Conservation (phyloP, 148 eudicot species). For the Camellia granthamiana region DNA sequence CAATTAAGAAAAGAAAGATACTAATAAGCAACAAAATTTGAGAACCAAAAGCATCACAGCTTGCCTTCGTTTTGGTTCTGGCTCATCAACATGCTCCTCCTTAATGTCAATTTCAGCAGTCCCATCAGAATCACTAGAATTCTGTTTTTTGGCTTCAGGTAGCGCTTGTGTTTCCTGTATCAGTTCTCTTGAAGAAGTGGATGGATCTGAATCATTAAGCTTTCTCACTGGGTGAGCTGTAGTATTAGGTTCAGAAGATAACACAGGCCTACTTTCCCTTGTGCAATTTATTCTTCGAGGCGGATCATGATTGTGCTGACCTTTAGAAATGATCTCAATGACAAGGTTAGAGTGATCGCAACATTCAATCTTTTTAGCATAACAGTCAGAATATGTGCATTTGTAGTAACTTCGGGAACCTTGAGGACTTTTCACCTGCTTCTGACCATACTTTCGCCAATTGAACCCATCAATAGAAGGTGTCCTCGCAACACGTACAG, state of each 20-base stretch:
- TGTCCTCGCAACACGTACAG: conserved; percentile 29
- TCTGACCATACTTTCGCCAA: conserved; percentile 93
- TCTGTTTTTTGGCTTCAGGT: conserved; percentile 21
- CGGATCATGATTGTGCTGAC: conserved; percentile 75
- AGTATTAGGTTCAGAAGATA: conserved; percentile 19
- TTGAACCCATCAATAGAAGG: conserved; percentile 57
- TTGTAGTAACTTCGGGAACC: conserved; percentile 79
- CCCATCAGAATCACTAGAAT: conserved; percentile 31
- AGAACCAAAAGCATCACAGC: conserved; percentile 12
- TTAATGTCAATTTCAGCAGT: conserved; percentile 28
- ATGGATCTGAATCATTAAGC: conserved; percentile 27
- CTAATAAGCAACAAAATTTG: neutral
- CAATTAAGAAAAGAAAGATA: conserved; percentile 1
- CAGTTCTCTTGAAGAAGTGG: conserved; percentile 29
- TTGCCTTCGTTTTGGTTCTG: conserved; percentile 60
- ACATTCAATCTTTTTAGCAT: conserved; percentile 72
- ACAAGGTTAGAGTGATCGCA: conserved; percentile 46
- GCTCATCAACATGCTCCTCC: conserved; percentile 45
- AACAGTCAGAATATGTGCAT: conserved; percentile 59
- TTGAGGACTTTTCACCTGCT: conserved; percentile 80
- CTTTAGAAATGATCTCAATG: conserved; percentile 55
- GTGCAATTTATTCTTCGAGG: conserved; percentile 43
- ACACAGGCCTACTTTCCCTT: conserved; percentile 34
- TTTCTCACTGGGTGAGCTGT: conserved; percentile 15
- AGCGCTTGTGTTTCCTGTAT: conserved; percentile 15